Evolutionary conservation across 768 basidiomycete genomes (phyloP), one percentile per base, ranked within the genome.

Genomic region (Mycena olivaceomarginata): DNA sequence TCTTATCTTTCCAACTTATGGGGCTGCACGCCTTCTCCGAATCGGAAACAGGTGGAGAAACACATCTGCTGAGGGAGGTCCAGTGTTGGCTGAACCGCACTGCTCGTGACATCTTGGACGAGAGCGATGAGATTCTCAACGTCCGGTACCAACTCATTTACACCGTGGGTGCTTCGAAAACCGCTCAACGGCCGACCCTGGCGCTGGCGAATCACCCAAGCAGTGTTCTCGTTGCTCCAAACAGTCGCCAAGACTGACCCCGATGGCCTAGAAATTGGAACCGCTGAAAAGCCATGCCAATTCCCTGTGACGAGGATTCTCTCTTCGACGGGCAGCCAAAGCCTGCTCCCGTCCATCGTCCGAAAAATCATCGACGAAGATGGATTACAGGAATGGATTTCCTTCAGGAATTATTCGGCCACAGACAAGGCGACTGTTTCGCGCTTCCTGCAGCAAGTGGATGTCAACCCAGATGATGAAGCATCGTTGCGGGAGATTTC

Each of bases 61-160:
- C 60, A 8, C 48, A 40, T 40, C 1, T 53, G 5, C 76, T 89
- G 8, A 68, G 88, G 51, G 63, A 81, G 5, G 68, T 77, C 0
- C 82, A 85, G 66, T 68, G 56, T 20, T 87, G 86, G 86, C 70
- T 87, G 3, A 39, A 76, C 48, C 39, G 53, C 2, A 45, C 76
- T n/a, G 82, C 85, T 18, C 82, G 88, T n/a, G 89, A 90, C 66
- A 80, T 90, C 45, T 77, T 90, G 6, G 89, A 90, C 70, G 89
- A 90, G 80, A 88, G 89, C 68, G 89, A 90, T 75, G 89, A 91
- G 57, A 85, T 91, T 46, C 84, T 91, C 8, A 86, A 87, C 66
- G 86, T 88, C 53, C 84, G 86, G 0, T 91, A 91, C 77, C 90
- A 91, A 74, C 81, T 92, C 13, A 83, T 91, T 6, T 91, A 91